A percentile compares a stretch with the other conserved stretches of the same genome.
phyloP scores from a whole-genome alignment of 2,329 filamentous ascomycete species.

The Tympanopsis confertula region DNA sequence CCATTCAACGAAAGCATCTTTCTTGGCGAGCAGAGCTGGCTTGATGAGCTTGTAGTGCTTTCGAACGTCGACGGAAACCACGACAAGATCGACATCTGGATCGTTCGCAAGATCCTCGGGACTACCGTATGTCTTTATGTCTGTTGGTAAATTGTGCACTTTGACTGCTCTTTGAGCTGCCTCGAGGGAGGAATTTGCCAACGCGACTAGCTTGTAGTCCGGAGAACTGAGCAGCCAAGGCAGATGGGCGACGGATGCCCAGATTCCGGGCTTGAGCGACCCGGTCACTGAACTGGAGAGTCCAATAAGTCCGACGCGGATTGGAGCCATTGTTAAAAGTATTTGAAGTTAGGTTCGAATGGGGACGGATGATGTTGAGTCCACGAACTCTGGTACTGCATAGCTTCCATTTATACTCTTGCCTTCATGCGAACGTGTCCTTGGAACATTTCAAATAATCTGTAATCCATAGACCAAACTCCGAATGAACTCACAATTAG shows the following conservation, averaged over 20 bases:
- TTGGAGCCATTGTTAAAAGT: slow-evolving; percentile 11
- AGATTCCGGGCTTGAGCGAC: slow-evolving; percentile 10
- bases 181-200: slow-evolving; percentile 32
- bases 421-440: no score
- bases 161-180: slow-evolving; percentile 27
- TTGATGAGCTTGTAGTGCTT: slow-evolving; percentile 26
- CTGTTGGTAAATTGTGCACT: slow-evolving; percentile 19
- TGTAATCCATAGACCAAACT: no score
- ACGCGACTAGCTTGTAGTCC: slow-evolving; percentile 32
- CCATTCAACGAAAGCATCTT: slow-evolving; percentile 38
- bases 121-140: slow-evolving; percentile 28
- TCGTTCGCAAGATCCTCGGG: slow-evolving; percentile 29
- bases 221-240: slow-evolving; percentile 16
- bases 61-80: slow-evolving; percentile 28
- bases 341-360: not conserved
- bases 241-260: slow-evolving; percentile 23
- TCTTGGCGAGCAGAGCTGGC: slow-evolving; percentile 28
- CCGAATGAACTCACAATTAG: no score
- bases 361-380: no score
- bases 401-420: no score
- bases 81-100: slow-evolving; percentile 32
- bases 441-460: no score
- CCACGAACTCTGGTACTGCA: no score
- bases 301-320: slow-evolving; percentile 13
- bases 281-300: slow-evolving; percentile 4